Evolutionary conservation across 2,329 filamentous ascomycete species (phyloP).

Genomic region (Aspergillus brunneoviolaceus): DNA sequence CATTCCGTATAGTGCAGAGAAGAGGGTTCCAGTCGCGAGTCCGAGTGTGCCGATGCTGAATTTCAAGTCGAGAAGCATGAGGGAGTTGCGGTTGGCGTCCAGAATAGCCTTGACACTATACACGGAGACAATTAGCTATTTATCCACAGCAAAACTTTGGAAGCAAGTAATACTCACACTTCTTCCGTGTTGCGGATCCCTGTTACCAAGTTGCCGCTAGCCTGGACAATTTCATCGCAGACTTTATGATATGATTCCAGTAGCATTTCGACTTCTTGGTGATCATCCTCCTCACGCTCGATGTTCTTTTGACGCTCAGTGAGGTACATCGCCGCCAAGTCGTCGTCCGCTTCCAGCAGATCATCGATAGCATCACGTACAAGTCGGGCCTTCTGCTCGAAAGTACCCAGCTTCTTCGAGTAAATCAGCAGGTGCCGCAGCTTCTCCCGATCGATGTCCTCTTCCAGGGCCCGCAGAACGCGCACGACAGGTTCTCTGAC

Average conservation of each 20-base stretch:
- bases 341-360: slow-evolving; percentile 91
- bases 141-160: background rate
- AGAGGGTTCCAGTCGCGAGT: slow-evolving; percentile 90
- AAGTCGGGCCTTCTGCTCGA: slow-evolving; percentile 93
- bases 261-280: slow-evolving; percentile 95
- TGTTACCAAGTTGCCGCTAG: slow-evolving; percentile 86
- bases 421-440: slow-evolving; percentile 86
- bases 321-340: slow-evolving; percentile 91
- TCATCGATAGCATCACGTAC: slow-evolving; percentile 95
- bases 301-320: slow-evolving; percentile 80
- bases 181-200: slow-evolving; percentile 98
- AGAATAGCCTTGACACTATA: slow-evolving; percentile 88
- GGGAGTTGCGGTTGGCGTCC: slow-evolving; percentile 94
- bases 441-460: slow-evolving; percentile 95
- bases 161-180: slow-evolving; percentile 64
- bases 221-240: slow-evolving; percentile 95
- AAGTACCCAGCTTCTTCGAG: slow-evolving; percentile 92
- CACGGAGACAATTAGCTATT: slow-evolving; percentile 16
- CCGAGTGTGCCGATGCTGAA: slow-evolving; percentile 94
- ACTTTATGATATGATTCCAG: slow-evolving; percentile 97
- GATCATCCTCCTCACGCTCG: slow-evolving; percentile 74
- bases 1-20: slow-evolving; percentile 99
- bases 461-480: slow-evolving; percentile 85
- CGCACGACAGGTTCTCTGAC: slow-evolving; percentile 89
- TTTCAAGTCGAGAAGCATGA: slow-evolving; percentile 96